Evolutionary conservation across 208 protist genomes (phyloP).

Genomic region (Angomonas deanei): DNA sequence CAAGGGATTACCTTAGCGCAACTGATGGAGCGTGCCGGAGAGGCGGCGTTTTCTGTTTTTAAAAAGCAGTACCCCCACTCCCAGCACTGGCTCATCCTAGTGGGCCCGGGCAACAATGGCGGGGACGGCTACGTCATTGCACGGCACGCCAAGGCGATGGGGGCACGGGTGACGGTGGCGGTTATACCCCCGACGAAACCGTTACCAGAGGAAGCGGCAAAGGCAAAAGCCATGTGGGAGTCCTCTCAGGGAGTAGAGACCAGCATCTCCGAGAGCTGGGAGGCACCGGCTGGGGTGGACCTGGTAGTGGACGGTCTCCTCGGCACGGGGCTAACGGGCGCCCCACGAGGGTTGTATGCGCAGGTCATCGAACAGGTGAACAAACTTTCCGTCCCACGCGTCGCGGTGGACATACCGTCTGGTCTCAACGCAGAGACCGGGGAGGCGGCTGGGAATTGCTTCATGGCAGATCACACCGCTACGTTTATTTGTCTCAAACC

Average conservation of each 20-base stretch:
- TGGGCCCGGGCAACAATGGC: slow-evolving; percentile 84
- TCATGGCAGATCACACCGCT: slow-evolving; percentile 64
- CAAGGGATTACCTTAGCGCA: slow-evolving; percentile 42
- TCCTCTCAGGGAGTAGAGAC: not conserved
- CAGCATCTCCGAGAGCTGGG: not conserved
- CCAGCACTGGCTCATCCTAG: slow-evolving; percentile 62
- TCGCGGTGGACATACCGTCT: slow-evolving; percentile 83
- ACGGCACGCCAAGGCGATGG: slow-evolving; percentile 27
- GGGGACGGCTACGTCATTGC: slow-evolving; percentile 84
- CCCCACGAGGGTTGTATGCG: slow-evolving; percentile 56
- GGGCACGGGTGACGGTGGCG: slow-evolving; percentile 49
- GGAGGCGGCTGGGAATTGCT: slow-evolving; percentile 39
- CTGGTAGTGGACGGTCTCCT: slow-evolving; percentile 77
- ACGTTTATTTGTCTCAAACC: slow-evolving; percentile 84
- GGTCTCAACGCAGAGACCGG: slow-evolving; percentile 83
- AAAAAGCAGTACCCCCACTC: slow-evolving; percentile 23
- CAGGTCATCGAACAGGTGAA: slow-evolving; percentile 52
- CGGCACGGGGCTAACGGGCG: slow-evolving; percentile 63
- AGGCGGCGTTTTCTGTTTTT: slow-evolving; percentile 47
- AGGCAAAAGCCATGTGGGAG: slow-evolving; percentile 36
- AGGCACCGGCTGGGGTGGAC: slow-evolving; percentile 37
- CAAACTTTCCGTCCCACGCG: slow-evolving; percentile 33
- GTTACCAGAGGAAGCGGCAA: slow-evolving; percentile 50
- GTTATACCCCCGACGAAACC: slow-evolving; percentile 41
- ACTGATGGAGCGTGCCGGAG: slow-evolving; percentile 68